Evolutionary conservation across 305 asterid species (phyloP).

Genomic region (Fraxinus albicans): DNA sequence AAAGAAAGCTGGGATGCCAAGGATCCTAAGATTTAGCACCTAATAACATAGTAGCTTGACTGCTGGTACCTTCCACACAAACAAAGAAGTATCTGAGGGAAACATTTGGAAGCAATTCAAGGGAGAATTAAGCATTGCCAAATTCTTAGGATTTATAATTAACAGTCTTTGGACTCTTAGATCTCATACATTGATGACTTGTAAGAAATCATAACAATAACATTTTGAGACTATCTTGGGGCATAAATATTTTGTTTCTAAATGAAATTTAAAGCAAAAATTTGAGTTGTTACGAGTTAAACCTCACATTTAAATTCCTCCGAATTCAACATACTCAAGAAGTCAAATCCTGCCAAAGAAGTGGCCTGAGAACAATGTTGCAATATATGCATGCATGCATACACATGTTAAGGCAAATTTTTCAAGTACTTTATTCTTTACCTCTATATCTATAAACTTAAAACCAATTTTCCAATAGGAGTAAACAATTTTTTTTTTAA

Average conservation of each 20-base stretch:
- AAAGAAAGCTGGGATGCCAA: conserved; percentile 7
- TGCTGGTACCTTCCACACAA: conserved; percentile 9
- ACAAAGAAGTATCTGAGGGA: conserved; percentile 10
- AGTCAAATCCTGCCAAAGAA: background rate
- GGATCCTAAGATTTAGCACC: conserved; percentile 18
- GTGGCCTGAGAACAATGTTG: background rate
- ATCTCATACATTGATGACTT: conserved; percentile 6
- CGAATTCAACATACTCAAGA: background rate
- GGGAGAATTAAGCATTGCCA: conserved; percentile 9
- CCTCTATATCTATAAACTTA: background rate
- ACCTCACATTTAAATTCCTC: background rate
- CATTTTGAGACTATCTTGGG: background rate
- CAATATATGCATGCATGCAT: background rate
- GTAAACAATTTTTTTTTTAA: background rate
- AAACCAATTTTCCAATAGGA: background rate
- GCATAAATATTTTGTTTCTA: background rate
- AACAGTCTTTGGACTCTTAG: background rate
- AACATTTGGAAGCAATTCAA: conserved; percentile 4
- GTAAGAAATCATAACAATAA: conserved; percentile 9
- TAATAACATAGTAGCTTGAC: conserved; percentile 1
- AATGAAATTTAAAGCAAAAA: background rate
- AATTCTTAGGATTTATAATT: conserved; percentile 18
- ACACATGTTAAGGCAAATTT: background rate
- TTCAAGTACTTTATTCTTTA: background rate
- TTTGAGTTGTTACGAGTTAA: background rate